Conservation (phyloP, 192 early-diverging fungal genomes). For the Umbelopsis sp. region DNA sequence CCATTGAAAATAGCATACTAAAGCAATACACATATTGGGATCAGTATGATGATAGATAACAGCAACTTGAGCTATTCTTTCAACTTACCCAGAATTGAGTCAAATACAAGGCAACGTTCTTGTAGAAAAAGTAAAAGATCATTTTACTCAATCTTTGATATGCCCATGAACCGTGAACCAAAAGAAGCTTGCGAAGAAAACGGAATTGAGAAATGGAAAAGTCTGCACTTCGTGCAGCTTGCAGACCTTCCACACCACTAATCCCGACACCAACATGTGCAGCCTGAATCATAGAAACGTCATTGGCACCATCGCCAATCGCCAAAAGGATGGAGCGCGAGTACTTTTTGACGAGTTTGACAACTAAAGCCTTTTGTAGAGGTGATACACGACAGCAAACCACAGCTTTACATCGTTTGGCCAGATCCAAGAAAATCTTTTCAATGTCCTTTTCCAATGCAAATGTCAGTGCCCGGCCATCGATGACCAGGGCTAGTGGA, state of each 20-base stretch:
- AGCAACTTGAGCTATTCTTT: too few relatives aligned
- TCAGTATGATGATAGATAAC: background rate
- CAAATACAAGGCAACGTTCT: conserved; percentile 97
- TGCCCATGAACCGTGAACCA: conserved; percentile 98
- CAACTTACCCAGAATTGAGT: conserved; percentile 92
- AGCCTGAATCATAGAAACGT: conserved; percentile 99
- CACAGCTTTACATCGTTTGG: conserved; percentile 91
- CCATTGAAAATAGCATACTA: conserved; percentile 87
- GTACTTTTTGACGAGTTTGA: conserved; percentile 96
- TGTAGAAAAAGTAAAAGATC: conserved; percentile 98
- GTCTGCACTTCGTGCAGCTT: conserved; percentile 95
- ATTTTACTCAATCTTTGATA: conserved; percentile 95
- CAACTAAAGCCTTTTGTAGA: conserved; percentile 96
- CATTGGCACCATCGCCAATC: conserved; percentile 99
- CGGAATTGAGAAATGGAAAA: conserved; percentile 99
- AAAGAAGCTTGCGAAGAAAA: conserved; percentile 90
- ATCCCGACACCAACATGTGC: conserved; percentile 99
- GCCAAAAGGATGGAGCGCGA: conserved; percentile 88
- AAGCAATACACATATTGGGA: background rate
- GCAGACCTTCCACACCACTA: conserved; percentile 93
- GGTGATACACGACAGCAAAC: conserved; percentile 98
- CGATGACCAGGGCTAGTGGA: conserved; percentile 92
- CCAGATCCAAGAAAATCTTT: conserved; percentile 83
- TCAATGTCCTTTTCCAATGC: conserved; percentile 89
- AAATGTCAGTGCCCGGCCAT: conserved; percentile 90